Base-by-base conservation (phyloP, 805 yeast species). In the Cephaloascus fragrans region DNA sequence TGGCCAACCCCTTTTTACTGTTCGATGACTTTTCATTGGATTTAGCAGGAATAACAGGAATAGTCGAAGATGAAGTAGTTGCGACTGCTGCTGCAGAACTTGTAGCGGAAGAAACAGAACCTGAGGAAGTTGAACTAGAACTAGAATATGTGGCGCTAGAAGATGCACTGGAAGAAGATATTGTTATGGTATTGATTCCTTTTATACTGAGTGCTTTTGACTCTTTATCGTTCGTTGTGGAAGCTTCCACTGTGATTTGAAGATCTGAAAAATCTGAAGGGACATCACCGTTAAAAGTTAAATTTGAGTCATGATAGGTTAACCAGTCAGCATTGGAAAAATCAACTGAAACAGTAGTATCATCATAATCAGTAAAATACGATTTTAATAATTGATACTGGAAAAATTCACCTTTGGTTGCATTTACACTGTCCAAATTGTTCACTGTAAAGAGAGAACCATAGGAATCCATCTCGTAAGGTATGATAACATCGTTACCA, bases 271-370 rank as follows among this genome's bases (percentile, higher is more conserved):
- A 53, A 37, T 57, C 48, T 2, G 17, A 37, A 0, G 72, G 72
- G n/a, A 80, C 83, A 15, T 59, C 52, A 20, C 98, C 98, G 32
- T 59, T 56, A 40, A 90, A 68, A 0, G 94, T 80, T 53, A 72
- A 62, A 51, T 83, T 85, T 9, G 69, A 46, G 35, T 61, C 48
- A 55, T 78, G 73, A 53, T 73, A 88, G 1, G 63, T 48, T 37
- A 90, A 64, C 97, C 97, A 90, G 35, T 57, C 55, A 18, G 57
- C 47, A 32, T 55, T 47, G 41, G 59, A 58, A 47, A 61, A 69
- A 3, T 59, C 51, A 4, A 75, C 75, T 2, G 66, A 48, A 4
- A 83, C 57, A 18, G 62, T 56, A 2, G 88, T 76, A 15, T 61
- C 53, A 37, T 67, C 57, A 48, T 56, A 61, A 47, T 79, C 73